Conservation (phyloP, 1,284 basidiomycete genomes). For the Agroathelia rolfsii region DNA sequence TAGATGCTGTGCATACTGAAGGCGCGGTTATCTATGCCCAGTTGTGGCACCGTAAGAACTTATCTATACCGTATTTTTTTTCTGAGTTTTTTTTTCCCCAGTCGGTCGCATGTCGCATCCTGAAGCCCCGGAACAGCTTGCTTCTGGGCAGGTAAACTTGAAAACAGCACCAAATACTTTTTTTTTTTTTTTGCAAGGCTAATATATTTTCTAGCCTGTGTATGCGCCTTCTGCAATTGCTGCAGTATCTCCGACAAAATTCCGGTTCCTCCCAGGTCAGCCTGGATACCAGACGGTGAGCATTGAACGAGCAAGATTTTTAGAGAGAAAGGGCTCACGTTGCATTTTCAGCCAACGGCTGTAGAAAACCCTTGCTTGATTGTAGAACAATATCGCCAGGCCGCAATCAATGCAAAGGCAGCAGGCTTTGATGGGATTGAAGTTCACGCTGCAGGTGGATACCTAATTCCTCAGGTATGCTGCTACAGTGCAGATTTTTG, state of each 20-base stretch:
- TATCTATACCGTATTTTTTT: no score
- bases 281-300: constrained; percentile 6
- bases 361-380: constrained; percentile 17
- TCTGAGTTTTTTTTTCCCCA: no score
- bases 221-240: constrained; percentile 28
- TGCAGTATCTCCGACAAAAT: constrained; percentile 29
- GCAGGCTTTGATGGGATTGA: constrained; percentile 44
- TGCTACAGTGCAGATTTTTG: constrained; percentile 42
- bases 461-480: constrained; percentile 41
- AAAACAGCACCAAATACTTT: no score
- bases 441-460: constrained; percentile 21
- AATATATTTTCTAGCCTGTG: constrained; percentile 19
- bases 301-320: background rate
- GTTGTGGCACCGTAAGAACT: constrained; percentile 20
- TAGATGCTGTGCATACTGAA: constrained; percentile 29
- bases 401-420: constrained; percentile 30
- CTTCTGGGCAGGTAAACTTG: no score
- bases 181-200: no score
- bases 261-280: constrained; percentile 23
- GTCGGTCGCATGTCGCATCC: constrained; percentile 27
- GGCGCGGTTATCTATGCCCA: constrained; percentile 28
- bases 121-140: constrained; percentile 25
- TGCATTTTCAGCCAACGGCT: constrained; percentile 12
- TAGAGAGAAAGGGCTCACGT: background rate
- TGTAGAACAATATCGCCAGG: constrained; percentile 26